Base-by-base conservation (phyloP, 768 basidiomycete genomes). In the Rhizopogon sp. region DNA sequence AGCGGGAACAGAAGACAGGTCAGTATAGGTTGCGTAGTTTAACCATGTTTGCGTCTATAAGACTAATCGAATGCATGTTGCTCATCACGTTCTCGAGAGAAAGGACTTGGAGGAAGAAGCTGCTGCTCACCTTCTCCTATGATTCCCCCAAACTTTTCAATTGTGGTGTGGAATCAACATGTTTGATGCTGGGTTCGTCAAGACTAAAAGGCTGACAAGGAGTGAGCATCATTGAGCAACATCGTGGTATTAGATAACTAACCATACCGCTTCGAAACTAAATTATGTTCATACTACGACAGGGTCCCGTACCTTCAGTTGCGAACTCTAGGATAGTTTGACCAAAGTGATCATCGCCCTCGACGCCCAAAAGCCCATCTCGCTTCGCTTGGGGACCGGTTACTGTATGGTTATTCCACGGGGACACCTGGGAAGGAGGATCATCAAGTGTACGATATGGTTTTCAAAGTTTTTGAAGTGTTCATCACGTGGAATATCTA, bases 51-150 rank as follows among this genome's bases (percentile, higher is more conserved):
- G 58, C 63, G 86, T 91, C 91, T 91, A 86, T 70, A 92, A 92
- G 90, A 95, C 91, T 94, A 95, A 95, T 94, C 93, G 87, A 67
- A 79, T 79, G 71, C 79, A 72, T 70, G 71, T 73, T 81, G 79
- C 79, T 83, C 86, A 84, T 79, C 73, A 72, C 66, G 63, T 63
- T 43, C 6, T 28, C 58, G 58, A 58, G 52, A 28, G 49, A 58
- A 60, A 50, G 33, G 43, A 41, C 41, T 39, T 39, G 16, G 5
- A 47, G 22, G 7, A 35, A 20, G 33, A 8, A 60, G 55, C 39
- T 6, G 50, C 56, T 39, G 75, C 82, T 64, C 64, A 88, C 90
- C 87, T 89, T 82, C 64, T 74, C 71, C 87, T 83, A 89, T 51
- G 77, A 72, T 50, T 73, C 69, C 65, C 94, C 92, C 60, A 90